Evolutionary conservation across 225 moss, liverwort and hornwort genomes (phyloP).

Genomic region (Polytrichum commune): DNA sequence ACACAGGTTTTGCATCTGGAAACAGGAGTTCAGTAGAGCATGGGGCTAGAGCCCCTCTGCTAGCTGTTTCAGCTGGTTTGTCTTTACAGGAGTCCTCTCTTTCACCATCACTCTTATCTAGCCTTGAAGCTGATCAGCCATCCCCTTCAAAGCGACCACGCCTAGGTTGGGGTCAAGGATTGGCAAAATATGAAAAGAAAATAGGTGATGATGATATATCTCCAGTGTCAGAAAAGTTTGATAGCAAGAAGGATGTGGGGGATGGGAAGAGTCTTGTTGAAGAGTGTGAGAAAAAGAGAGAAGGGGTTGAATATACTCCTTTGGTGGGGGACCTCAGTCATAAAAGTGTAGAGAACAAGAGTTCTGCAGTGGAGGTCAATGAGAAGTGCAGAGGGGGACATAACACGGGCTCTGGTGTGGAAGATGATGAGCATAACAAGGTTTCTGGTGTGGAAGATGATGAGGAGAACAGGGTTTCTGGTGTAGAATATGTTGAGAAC

Average conservation of each 20-base stretch:
- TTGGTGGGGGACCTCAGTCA: too few relatives aligned
- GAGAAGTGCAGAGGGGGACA: constrained; percentile 6
- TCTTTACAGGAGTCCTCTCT: constrained; percentile 17
- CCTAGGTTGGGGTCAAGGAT: constrained; percentile 66
- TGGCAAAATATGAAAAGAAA: constrained; percentile 67
- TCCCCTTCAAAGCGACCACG: constrained; percentile 59
- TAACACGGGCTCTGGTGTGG: background rate
- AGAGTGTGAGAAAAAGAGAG: constrained; percentile 21
- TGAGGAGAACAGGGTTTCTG: background rate
- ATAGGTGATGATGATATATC: constrained; percentile 39
- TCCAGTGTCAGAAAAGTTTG: background rate
- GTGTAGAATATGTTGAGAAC: constrained; percentile 14
- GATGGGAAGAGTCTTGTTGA: constrained; percentile 15
- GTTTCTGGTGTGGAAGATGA: constrained; percentile 2
- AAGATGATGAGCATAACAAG: background rate
- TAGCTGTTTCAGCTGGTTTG: background rate
- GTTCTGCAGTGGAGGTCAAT: constrained; percentile 6
- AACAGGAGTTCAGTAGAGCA: constrained; percentile 33
- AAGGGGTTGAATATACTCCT: background rate
- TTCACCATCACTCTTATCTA: constrained; percentile 17
- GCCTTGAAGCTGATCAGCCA: constrained; percentile 33
- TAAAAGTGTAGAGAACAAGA: too few relatives aligned
- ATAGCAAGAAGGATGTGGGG: constrained; percentile 15
- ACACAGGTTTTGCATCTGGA: constrained; percentile 19
- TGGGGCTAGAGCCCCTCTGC: constrained; percentile 24